phyloP scores from a whole-genome alignment of 2,329 filamentous ascomycete genomes.

The Thermothelomyces thermophilus region DNA sequence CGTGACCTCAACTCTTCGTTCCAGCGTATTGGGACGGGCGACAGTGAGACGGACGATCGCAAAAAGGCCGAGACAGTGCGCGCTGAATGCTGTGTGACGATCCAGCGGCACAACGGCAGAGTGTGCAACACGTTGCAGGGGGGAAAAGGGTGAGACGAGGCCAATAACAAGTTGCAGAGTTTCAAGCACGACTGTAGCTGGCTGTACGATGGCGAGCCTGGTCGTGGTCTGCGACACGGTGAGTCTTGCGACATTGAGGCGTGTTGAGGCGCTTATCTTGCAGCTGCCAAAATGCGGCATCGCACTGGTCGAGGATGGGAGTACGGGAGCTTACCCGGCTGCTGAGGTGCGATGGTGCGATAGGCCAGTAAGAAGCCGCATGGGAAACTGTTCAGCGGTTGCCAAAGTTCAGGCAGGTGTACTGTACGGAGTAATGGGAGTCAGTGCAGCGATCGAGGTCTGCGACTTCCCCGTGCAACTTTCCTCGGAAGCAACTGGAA shows the following conservation, averaged over 20 bases:
- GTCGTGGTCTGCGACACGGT: neutral
- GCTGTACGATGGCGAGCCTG: neutral
- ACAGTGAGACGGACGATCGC: slow-evolving; percentile 11
- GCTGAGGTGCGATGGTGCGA: too few relatives aligned
- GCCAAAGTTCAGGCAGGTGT: too few relatives aligned
- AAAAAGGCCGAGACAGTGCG: neutral
- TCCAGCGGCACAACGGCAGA: slow-evolving; percentile 16
- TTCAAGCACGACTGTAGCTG: neutral
- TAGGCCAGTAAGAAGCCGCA: too few relatives aligned
- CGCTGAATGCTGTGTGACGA: slow-evolving; percentile 15
- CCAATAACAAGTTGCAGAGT: neutral
- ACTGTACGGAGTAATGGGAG: too few relatives aligned
- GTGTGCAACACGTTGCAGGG: neutral
- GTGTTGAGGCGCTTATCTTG: slow-evolving; percentile 15
- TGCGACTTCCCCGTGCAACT: too few relatives aligned
- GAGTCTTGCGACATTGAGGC: neutral
- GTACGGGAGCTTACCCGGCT: too few relatives aligned
- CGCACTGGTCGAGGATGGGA: too few relatives aligned
- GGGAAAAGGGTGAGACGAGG: neutral
- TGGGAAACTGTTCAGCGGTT: too few relatives aligned
- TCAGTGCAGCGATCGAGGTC: too few relatives aligned
- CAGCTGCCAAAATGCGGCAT: neutral
- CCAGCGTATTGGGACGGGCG: neutral
- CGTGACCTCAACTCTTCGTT: neutral
- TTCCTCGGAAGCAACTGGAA: too few relatives aligned